These are phyloP conservation scores for Thermothelomyces thermophilus DNA, from an alignment of 2,329 filamentous ascomycete genomes.

Conservation along the genomic window DNA sequence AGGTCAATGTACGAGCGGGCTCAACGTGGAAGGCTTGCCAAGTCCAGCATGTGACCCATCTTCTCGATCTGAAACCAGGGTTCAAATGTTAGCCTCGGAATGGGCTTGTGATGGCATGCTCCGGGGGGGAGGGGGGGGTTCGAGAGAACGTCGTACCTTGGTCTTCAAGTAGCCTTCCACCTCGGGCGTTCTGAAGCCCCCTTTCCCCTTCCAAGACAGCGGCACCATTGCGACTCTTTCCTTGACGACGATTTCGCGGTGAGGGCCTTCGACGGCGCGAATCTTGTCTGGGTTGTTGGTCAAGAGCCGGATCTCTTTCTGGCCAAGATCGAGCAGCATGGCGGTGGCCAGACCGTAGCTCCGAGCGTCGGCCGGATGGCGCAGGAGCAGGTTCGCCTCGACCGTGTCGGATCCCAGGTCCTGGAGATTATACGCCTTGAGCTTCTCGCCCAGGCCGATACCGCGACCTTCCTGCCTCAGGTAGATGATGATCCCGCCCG, in stretches of 20 bases:
- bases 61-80: constrained; percentile 60
- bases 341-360: constrained; percentile 96
- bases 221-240: constrained; percentile 95
- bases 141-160: constrained; percentile 56
- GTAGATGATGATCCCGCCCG: constrained; percentile 89
- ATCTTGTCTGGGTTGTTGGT: constrained; percentile 99
- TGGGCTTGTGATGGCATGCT: no score
- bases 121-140: no score
- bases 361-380: constrained; percentile 89
- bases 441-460: constrained; percentile 88
- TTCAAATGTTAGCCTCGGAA: constrained; percentile 13
- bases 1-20: not conserved
- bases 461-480: constrained; percentile 92
- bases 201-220: constrained; percentile 79
- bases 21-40: constrained; percentile 33
- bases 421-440: constrained; percentile 97
- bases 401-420: constrained; percentile 97
- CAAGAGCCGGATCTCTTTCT: constrained; percentile 70
- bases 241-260: constrained; percentile 76
- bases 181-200: constrained; percentile 79
- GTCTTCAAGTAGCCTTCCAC: constrained; percentile 92
- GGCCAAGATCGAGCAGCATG: constrained; percentile 80
- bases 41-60: constrained; percentile 74
- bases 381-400: constrained; percentile 82
- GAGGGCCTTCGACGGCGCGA: constrained; percentile 84